These are phyloP conservation scores for Aschersonia sp. DNA, from an alignment of 2,329 filamentous ascomycete genomes.

Conservation along the genomic window DNA sequence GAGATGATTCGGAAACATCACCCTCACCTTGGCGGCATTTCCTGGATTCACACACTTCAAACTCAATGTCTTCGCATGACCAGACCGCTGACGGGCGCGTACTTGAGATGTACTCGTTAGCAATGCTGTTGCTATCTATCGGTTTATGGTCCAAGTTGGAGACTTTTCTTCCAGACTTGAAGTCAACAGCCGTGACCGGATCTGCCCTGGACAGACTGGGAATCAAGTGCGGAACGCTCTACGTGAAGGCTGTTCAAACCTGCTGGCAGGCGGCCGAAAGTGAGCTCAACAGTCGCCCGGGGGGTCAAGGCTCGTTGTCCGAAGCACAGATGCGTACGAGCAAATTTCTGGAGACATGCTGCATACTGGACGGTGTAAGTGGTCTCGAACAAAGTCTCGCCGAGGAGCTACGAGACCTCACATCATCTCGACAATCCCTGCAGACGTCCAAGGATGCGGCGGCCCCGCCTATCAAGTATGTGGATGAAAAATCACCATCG, in stretches of 20 bases:
- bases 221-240: constrained; percentile 56
- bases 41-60: constrained; percentile 38
- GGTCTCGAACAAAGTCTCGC: constrained; percentile 38
- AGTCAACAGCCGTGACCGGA: constrained; percentile 38
- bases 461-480: background rate
- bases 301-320: constrained; percentile 33
- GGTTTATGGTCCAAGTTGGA: constrained; percentile 60
- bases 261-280: constrained; percentile 59
- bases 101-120: constrained; percentile 58
- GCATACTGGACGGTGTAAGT: constrained; percentile 42
- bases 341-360: constrained; percentile 45
- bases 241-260: constrained; percentile 58
- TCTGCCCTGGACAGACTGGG: constrained; percentile 48
- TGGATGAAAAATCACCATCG: background rate
- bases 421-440: background rate
- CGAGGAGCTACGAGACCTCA: constrained; percentile 25
- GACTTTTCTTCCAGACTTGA: constrained; percentile 27
- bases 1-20: constrained; percentile 9
- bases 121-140: constrained; percentile 58
- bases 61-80: constrained; percentile 32
- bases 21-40: constrained; percentile 40
- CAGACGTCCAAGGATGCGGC: background rate
- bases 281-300: constrained; percentile 29
- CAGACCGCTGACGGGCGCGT: constrained; percentile 40
- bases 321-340: constrained; percentile 39